These are phyloP conservation scores for Pouteria campechiana DNA, from an alignment of 179 eudicot species.

Conservation along the genomic window DNA sequence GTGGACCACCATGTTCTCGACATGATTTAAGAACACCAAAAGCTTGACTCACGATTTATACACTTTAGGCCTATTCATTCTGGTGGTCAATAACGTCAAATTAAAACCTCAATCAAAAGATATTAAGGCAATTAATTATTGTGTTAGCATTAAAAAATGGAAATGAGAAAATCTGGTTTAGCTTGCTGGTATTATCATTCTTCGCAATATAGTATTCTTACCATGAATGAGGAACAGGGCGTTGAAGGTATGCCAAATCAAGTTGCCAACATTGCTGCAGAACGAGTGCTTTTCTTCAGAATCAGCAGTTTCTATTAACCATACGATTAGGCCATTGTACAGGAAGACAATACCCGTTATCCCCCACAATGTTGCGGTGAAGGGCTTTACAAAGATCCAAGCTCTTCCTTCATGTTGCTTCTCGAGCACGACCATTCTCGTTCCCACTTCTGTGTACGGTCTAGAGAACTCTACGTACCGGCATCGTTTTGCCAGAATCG, in stretches of 20 bases:
- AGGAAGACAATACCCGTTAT: background rate
- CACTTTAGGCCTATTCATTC: background rate
- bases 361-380: constrained; percentile 13
- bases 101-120: too few species aligned
- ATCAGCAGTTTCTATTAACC: constrained; percentile 3
- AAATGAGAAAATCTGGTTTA: too few species aligned
- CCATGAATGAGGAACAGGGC: background rate
- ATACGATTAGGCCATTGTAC: constrained; percentile 5
- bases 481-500: constrained; percentile 12
- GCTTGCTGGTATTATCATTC: too few species aligned
- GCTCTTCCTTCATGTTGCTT: constrained; percentile 2
- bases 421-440: constrained; percentile 3
- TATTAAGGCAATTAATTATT: too few species aligned
- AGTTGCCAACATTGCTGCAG: background rate
- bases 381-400: constrained; percentile 20
- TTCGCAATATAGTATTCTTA: background rate
- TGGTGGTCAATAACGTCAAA: too few species aligned
- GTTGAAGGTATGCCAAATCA: background rate
- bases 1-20: background rate
- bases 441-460: constrained; percentile 12
- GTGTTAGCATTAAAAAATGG: too few species aligned
- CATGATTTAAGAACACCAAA: background rate
- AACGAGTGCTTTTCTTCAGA: background rate
- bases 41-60: background rate
- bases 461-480: constrained; percentile 11